These are phyloP conservation scores for Candida pseudoglaebosa DNA, from an alignment of 805 yeast species.

Conservation along the genomic window DNA sequence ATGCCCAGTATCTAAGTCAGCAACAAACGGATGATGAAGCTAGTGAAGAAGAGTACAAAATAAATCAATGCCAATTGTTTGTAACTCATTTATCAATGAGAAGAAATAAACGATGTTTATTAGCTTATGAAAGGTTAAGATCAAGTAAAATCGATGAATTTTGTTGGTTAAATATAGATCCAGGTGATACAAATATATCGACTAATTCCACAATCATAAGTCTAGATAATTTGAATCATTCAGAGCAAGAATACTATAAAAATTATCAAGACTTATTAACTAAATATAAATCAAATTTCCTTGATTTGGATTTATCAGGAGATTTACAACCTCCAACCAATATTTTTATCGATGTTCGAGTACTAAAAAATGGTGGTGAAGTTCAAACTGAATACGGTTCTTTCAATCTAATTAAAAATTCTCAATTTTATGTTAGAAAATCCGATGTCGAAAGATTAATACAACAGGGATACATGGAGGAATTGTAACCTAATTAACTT, in stretches of 20 bases:
- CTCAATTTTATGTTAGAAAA: conserved; percentile 91
- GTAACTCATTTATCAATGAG: conserved; percentile 75
- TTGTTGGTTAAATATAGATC: conserved; percentile 68
- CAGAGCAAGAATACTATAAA: conserved; percentile 75
- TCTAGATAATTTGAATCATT: conserved; percentile 58
- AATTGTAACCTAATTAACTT: conserved; percentile 40
- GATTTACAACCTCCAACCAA: conserved; percentile 88
- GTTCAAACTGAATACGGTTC: conserved; percentile 97
- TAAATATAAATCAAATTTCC: conserved; percentile 71
- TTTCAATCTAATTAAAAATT: conserved; percentile 85
- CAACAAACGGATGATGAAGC: conserved; percentile 17
- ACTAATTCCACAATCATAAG: conserved; percentile 19
- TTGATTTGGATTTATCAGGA: conserved; percentile 84
- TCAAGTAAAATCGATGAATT: conserved; percentile 62
- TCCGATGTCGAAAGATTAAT: conserved; percentile 91
- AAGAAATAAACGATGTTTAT: conserved; percentile 81
- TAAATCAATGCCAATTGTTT: conserved; percentile 60
- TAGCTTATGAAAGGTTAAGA: conserved; percentile 77
- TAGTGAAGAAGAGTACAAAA: conserved; percentile 36
- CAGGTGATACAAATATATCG: conserved; percentile 15
- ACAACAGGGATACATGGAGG: conserved; percentile 89
- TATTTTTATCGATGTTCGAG: conserved; percentile 91
- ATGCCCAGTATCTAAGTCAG: conserved; percentile 46
- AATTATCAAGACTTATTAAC: conserved; percentile 68
- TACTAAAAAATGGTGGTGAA: conserved; percentile 91